Evolutionary conservation across 2,329 filamentous ascomycete species (phyloP), one percentile per base, ranked within the genome.

Genomic region (Orbilia ellipsospora): DNA sequence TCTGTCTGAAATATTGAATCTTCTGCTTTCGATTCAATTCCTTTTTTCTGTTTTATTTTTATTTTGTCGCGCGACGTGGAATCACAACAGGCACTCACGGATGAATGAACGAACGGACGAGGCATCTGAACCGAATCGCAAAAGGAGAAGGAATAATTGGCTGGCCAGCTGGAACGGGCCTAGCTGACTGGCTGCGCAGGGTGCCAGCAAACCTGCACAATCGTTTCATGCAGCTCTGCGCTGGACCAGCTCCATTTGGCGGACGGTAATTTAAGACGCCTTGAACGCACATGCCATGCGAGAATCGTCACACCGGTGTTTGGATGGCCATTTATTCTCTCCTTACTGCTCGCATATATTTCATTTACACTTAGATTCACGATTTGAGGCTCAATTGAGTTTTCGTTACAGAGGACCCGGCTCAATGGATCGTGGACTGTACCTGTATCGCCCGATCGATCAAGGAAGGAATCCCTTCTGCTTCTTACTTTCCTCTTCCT

Each of bases 191-290:
- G 57, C 65, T 69, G 63, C 63, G 31, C 31, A 36, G 31, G 31
- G 31, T 36, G 31, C 31, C 31, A 36, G 31, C 31, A 36, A 36
- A 36, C 31, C 31, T 6, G 31, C 3, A 10, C 31, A 7, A 36
- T 36, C 31, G 8, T 36, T 36, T 36, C 5, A 36, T 73, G 69
- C 69, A 73, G 15, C 42, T 56, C 55, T 73, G 69, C 16, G 69
- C 69, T 73, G 69, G 69, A 73, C 51, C 52, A 73, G 44, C 68
- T 73, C 68, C 44, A 57, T 65, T 60, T 60, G 68, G 68, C 40
- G 23, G 68, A 63, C 28, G 31, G 45, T 40, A 64, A 73, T 50
- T 56, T 73, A 56, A 23, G 23, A 23, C 23, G 23, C 23, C 23
- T 23, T 4, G 4, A 23, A 48, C 31, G 57, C 57, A 55, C 54